Evolutionary conservation across 306 rosid species (phyloP), one percentile per base, ranked within the genome.

Genomic region (Glycyrrhiza uralensis): DNA sequence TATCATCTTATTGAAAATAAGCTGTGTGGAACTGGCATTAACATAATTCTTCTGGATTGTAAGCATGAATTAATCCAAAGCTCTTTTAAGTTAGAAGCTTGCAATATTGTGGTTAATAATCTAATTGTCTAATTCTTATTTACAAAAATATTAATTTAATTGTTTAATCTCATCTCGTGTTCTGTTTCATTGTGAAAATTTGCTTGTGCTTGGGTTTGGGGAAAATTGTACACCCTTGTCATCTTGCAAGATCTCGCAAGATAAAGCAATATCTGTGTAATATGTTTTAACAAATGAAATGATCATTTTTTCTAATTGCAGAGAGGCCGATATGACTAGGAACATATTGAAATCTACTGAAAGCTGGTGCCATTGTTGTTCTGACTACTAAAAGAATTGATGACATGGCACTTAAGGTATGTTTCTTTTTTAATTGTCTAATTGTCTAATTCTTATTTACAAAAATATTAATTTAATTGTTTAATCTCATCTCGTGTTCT

Each of bases 1-100:
- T 57, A 8, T n/a, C 30, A 32, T 69, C 15, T 56, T 77, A 12
- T n/a, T 28, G 29, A 9, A 77, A 69, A 5, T 58, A 57, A 69
- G 12, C 47, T 54, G 18, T 32, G 1, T 11, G 51, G 62, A 35
- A 18, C 51, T 13, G 26, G 19, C 6, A 18, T 61, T 3, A 19
- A 29, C 13, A 9, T 28, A 32, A 55, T 5, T 4, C 10, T 66
- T 66, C n/a, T 55, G 28, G 9, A 39, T 38, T 12, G 42, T 18
- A 20, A 44, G 18, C 19, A 50, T 28, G 30, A 8, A 62, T 44
- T 24, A 44, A 29, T 44, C 23, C 8, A 42, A 72, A 30, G 24
- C 12, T 35, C 39, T 52, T 17, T 33, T 13, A 14, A 24, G 39
- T 42, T 30, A 20, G 4, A 51, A 12, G 32, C 50, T 33, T 14